A percentile compares a stretch with the other conserved stretches of the same genome.
These are phyloP conservation scores for Rugonectria rugulosa DNA, from an alignment of 2,329 filamentous ascomycete genomes.

Conservation along the genomic window DNA sequence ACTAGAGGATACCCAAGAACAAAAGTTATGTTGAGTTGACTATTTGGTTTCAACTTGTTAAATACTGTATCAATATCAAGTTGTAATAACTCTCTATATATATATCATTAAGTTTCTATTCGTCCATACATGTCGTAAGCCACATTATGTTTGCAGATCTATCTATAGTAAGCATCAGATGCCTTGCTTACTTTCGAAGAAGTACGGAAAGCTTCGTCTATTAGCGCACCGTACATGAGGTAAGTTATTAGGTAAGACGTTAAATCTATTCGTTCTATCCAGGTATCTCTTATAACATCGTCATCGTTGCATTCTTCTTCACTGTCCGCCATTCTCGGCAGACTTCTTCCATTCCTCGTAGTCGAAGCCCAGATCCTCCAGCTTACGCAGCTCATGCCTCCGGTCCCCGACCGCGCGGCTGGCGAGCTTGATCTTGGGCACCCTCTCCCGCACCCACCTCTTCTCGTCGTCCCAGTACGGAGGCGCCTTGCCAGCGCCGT, in stretches of 20 bases:
- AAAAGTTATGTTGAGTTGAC: no score
- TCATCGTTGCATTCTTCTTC: background rate
- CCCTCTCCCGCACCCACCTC: conserved; percentile 48
- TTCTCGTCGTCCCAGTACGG: conserved; percentile 51
- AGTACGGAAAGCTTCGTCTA: no score
- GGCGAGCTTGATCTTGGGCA: conserved; percentile 52
- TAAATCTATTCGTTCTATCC: background rate
- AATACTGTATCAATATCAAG: no score
- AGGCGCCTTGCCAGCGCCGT: conserved; percentile 47
- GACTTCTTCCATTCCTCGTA: conserved; percentile 43
- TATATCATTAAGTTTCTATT: no score
- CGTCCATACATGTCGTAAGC: background rate
- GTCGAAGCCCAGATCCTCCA: conserved; percentile 50
- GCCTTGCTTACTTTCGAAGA: no score
- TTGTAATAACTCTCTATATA: no score
- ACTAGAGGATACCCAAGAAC: no score
- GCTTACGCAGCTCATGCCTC: conserved; percentile 43
- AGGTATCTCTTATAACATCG: background rate
- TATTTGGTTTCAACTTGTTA: no score
- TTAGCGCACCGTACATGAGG: no score
- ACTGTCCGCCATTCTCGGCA: conserved; percentile 26
- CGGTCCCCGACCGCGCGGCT: conserved; percentile 45
- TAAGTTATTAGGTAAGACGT: background rate
- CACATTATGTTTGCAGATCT: no score
- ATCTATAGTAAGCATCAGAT: no score